phyloP scores from a whole-genome alignment of 225 moss, liverwort and hornwort species.

The Rhytidiadelphus loreus region DNA sequence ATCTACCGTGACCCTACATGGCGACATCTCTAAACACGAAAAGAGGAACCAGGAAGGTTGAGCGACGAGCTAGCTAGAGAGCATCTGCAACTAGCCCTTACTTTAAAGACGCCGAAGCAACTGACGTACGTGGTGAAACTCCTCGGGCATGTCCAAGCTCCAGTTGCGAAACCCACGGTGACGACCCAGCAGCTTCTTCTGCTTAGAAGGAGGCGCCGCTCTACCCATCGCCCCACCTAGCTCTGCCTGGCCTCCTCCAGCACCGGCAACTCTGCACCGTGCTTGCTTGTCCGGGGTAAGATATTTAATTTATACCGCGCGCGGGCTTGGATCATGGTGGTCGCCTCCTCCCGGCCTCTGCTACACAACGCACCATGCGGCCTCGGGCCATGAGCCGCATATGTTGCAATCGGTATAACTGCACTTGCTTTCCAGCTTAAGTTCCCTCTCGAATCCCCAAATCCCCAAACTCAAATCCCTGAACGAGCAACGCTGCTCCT shows the following conservation, averaged over 20 bases:
- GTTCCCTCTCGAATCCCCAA: neutral
- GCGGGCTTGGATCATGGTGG: neutral
- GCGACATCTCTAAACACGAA: neutral
- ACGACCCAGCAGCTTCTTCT: neutral
- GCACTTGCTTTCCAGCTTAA: neutral
- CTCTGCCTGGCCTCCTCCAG: neutral
- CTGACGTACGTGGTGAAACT: neutral
- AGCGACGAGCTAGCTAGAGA: neutral
- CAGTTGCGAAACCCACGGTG: neutral
- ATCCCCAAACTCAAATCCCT: neutral
- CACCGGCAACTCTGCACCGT: neutral
- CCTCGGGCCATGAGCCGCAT: constrained; percentile 21
- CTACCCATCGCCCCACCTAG: neutral
- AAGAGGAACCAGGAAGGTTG: neutral
- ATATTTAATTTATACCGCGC: constrained; percentile 6
- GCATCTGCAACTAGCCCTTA: neutral
- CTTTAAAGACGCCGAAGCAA: neutral
- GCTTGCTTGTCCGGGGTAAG: neutral
- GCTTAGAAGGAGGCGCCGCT: neutral
- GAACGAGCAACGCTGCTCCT: neutral
- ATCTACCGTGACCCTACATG: too few relatives aligned
- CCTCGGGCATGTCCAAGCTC: neutral
- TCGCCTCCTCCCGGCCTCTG: neutral
- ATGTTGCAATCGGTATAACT: neutral
- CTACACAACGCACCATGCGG: constrained; percentile 4